phyloP scores from a whole-genome alignment of 768 basidiomycete genomes.

The Termitomyces sp. region DNA sequence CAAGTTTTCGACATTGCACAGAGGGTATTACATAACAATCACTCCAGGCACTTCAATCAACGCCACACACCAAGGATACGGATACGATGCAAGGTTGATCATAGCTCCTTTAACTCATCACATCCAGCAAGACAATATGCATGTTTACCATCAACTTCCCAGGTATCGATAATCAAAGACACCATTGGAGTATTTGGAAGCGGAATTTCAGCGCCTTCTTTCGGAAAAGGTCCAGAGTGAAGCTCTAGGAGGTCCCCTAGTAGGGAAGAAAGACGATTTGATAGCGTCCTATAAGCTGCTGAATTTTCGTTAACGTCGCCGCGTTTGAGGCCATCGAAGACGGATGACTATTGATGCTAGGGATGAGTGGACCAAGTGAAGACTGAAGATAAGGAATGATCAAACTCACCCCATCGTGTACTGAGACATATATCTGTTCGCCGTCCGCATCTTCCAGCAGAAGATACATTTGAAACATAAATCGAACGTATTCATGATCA shows the following conservation, averaged over 20 bases:
- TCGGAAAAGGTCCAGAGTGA: constrained; percentile 21
- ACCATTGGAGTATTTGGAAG: constrained; percentile 9
- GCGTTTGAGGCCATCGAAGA: constrained; percentile 41
- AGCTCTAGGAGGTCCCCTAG: constrained; percentile 43
- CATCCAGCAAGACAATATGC: constrained; percentile 22
- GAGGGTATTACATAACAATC: no score
- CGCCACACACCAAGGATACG: background rate
- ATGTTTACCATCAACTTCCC: constrained; percentile 20
- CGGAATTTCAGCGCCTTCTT: background rate
- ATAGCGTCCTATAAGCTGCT: constrained; percentile 30
- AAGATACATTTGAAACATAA: constrained; percentile 45
- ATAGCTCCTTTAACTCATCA: constrained; percentile 4
- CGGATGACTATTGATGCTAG: constrained; percentile 28
- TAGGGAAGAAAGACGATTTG: constrained; percentile 36
- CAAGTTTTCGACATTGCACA: no score
- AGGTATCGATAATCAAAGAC: constrained; percentile 20
- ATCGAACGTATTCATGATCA: constrained; percentile 43
- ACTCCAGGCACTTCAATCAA: no score
- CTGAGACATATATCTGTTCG: constrained; percentile 35
- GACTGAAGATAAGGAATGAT: background rate
- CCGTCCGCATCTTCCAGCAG: constrained; percentile 47
- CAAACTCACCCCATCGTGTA: constrained; percentile 39
- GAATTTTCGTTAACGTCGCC: constrained; percentile 37
- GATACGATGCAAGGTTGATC: background rate
- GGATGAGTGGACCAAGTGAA: background rate